Evolutionary conservation across 1,139 yeast species (phyloP).

Genomic region (Torulaspora globosa): DNA sequence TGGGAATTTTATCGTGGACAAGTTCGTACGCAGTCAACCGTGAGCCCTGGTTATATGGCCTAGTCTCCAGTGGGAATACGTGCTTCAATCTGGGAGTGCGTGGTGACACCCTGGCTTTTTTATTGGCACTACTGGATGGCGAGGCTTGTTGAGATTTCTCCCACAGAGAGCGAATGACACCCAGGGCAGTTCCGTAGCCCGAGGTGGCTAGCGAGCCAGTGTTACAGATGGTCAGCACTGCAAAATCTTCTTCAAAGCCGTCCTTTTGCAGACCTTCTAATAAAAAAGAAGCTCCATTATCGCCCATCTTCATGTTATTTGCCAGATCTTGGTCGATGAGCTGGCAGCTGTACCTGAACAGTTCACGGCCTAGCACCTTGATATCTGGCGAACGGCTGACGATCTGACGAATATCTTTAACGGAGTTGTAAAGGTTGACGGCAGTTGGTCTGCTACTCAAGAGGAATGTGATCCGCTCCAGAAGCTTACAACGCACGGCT

Average conservation of each 20-base stretch:
- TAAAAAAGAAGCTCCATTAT: slow-evolving; percentile 73
- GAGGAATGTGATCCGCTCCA: slow-evolving; percentile 55
- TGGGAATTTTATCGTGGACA: slow-evolving; percentile 78
- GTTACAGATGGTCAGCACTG: slow-evolving; percentile 81
- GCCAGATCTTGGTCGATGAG: slow-evolving; percentile 71
- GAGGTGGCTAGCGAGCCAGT: slow-evolving; percentile 93
- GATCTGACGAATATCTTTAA: slow-evolving; percentile 51
- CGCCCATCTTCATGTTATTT: slow-evolving; percentile 75
- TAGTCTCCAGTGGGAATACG: slow-evolving; percentile 86
- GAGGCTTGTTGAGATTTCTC: slow-evolving; percentile 38
- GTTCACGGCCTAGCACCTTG: slow-evolving; percentile 38
- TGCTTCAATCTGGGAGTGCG: slow-evolving; percentile 48
- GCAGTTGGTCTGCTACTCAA: slow-evolving; percentile 91
- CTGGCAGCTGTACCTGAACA: slow-evolving; percentile 51
- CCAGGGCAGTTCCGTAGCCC: slow-evolving; percentile 95
- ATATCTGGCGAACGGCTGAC: slow-evolving; percentile 33
- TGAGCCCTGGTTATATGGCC: slow-evolving; percentile 97
- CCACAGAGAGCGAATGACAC: slow-evolving; percentile 75
- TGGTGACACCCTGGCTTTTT: slow-evolving; percentile 27
- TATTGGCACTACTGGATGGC: slow-evolving; percentile 21
- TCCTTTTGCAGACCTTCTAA: slow-evolving; percentile 45
- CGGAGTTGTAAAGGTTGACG: slow-evolving; percentile 81
- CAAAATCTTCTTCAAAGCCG: slow-evolving; percentile 58
- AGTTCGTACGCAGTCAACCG: slow-evolving; percentile 88
- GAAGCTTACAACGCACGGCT: slow-evolving; percentile 38